A percentile compares a stretch with the other conserved stretches of the same genome.
These are phyloP conservation scores for Nigrospora osmanthi DNA, from an alignment of 2,329 filamentous ascomycete species.

Conservation along the genomic window DNA sequence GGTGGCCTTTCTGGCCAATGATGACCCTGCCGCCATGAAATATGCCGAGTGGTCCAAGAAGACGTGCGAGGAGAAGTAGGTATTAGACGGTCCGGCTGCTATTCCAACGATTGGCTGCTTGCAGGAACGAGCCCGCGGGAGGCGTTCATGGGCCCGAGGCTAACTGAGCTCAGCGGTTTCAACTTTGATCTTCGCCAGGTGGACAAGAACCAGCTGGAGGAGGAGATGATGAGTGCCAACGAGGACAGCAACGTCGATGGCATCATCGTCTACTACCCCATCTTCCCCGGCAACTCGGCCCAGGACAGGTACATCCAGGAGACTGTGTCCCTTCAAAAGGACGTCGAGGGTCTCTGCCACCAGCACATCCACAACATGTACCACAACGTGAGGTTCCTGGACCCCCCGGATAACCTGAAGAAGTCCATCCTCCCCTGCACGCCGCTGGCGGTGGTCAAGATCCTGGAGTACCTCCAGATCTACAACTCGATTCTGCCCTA, in stretches of 20 bases:
- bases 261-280: conserved; percentile 97
- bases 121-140: background rate
- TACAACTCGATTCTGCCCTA: conserved; percentile 93
- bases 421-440: conserved; percentile 96
- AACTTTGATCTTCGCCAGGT: conserved; percentile 78
- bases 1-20: conserved; percentile 86
- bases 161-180: conserved; percentile 59
- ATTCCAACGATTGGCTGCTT: background rate
- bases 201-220: conserved; percentile 82
- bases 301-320: conserved; percentile 96
- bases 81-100: conserved; percentile 5
- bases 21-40: conserved; percentile 81
- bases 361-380: conserved; percentile 99
- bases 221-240: conserved; percentile 80
- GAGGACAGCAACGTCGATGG: conserved; percentile 68
- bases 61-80: conserved; percentile 93
- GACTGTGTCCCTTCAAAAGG: conserved; percentile 81
- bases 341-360: conserved; percentile 92
- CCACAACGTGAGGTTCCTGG: conserved; percentile 92
- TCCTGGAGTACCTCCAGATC: conserved; percentile 88
- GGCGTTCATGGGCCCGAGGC: conserved; percentile 3
- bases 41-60: conserved; percentile 98
- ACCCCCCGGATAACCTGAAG: conserved; percentile 65
- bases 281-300: conserved; percentile 71
- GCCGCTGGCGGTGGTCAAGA: conserved; percentile 92